These are phyloP conservation scores for Naganishia vaughanmartiniae DNA, from an alignment of 768 basidiomycete species.

Conservation along the genomic window DNA sequence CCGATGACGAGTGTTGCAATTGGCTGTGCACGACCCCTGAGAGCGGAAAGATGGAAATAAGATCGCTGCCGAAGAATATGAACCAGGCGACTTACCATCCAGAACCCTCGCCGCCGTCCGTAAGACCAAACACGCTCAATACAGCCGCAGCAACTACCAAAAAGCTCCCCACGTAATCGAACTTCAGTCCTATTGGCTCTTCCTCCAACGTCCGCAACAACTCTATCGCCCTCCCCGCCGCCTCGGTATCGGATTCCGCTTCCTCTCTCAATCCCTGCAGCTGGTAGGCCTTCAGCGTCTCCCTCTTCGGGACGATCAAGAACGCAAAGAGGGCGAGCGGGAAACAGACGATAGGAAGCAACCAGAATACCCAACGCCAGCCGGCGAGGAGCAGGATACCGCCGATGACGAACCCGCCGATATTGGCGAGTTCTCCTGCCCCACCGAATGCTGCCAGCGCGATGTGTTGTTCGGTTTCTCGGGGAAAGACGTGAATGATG, in stretches of 20 bases:
- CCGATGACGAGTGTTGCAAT: slow-evolving; percentile 28
- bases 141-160: slow-evolving; percentile 29
- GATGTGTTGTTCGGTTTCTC: slow-evolving; percentile 28
- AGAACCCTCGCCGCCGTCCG: slow-evolving; percentile 28
- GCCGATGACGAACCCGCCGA: slow-evolving; percentile 35
- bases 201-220: slow-evolving; percentile 24
- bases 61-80: not conserved
- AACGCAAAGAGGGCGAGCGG: slow-evolving; percentile 29
- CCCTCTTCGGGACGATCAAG: slow-evolving; percentile 29
- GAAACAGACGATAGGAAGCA: slow-evolving; percentile 31
- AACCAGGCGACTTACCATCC: slow-evolving; percentile 22
- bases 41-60: not conserved
- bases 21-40: slow-evolving; percentile 29
- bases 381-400: slow-evolving; percentile 33
- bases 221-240: slow-evolving; percentile 18
- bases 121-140: slow-evolving; percentile 20
- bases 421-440: slow-evolving; percentile 34
- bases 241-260: not conserved
- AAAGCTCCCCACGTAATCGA: slow-evolving; percentile 28
- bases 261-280: slow-evolving; percentile 21
- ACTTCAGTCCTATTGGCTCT: slow-evolving; percentile 10
- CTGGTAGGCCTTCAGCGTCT: slow-evolving; percentile 27
- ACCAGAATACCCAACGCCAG: slow-evolving; percentile 34
- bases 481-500: slow-evolving; percentile 33
- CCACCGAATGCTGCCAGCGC: slow-evolving; percentile 29